Evolutionary conservation across 371 early-diverging fungal species (phyloP), one percentile per base, ranked within the genome.

Genomic region (Haplosporangium sp.): DNA sequence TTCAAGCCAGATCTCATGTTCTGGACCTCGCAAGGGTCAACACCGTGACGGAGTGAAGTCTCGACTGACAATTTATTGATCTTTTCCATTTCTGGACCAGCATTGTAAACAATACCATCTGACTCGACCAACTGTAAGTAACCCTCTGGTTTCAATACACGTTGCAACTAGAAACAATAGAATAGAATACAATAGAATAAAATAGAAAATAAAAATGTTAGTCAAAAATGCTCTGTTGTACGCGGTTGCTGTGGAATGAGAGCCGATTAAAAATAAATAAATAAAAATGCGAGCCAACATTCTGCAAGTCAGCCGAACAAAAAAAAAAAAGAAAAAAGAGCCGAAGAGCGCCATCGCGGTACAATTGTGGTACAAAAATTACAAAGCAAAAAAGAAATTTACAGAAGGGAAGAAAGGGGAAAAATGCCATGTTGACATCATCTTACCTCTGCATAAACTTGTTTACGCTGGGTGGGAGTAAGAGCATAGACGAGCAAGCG

Each of bases 121-220:
- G 86, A 85, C 67, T 90, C 90, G 19, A 87, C 76, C 2, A 88
- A 69, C 71, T 90, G 88, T 27, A 88, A 57, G 59, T 81, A 86
- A 2, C 86, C 90, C 27, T 83, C 83, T 10, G 88, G 88, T 56
- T 88, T 89, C 39, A 89, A 76, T 1, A 89, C 77, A 4, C 90
- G 83, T 38, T 70, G 64, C 17, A 88, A 76, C 76, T 88, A 84
- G n/a, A 68, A 35, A 35, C 15, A 55, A 38, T 20, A 17, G 27
- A 27, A 27, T 27, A 27, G 27, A 27, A 27, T 27, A 27, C 0
- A 27, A 27, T 27, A 27, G 27, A 27, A 27, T 27, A 27, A 27
- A 69, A 53, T 3, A 57, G 35, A 59, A 4, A 66, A 66, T 37
- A 52, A 52, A 10, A 63, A 48, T 50, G 52, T 27, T 27, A 10